Conservation (phyloP, 1,284 basidiomycete genomes). For the Papiliotrema terrestris region DNA sequence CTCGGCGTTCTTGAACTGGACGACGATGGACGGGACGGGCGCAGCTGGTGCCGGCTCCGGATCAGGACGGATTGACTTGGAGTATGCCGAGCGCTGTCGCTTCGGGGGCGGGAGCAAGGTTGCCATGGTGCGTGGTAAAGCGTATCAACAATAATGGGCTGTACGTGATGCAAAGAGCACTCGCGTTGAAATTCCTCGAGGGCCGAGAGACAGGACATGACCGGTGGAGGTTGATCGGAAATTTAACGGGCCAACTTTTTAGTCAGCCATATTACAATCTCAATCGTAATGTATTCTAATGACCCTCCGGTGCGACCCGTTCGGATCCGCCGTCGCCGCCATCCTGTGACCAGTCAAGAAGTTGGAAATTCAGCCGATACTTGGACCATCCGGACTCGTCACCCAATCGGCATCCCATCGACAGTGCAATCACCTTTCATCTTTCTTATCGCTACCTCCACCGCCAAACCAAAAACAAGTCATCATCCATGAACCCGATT, state of each 20-base stretch:
- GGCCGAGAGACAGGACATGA: too few relatives aligned
- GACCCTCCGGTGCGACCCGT: too few relatives aligned
- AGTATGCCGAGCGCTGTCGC: constrained; percentile 74
- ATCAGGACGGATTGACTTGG: constrained; percentile 45
- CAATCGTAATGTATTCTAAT: too few relatives aligned
- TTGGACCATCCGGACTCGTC: too few relatives aligned
- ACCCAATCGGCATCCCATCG: neutral
- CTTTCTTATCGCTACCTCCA: neutral
- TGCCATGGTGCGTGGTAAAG: constrained; percentile 57
- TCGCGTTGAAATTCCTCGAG: neutral
- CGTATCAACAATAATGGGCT: too few relatives aligned
- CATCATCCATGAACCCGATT: constrained; percentile 19
- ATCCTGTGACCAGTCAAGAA: too few relatives aligned
- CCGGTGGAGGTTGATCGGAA: too few relatives aligned
- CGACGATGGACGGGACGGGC: constrained; percentile 66
- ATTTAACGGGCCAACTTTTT: too few relatives aligned
- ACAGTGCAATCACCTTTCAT: neutral
- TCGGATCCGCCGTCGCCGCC: neutral
- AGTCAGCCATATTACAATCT: neutral
- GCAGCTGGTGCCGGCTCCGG: constrained; percentile 55
- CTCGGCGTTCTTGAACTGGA: constrained; percentile 86
- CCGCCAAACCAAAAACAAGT: neutral
- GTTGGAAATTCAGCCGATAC: too few relatives aligned
- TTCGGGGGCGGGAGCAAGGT: constrained; percentile 79
- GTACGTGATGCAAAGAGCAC: neutral